These are phyloP conservation scores for Calocybe gangraenosa DNA, from an alignment of 768 basidiomycete genomes.

Conservation along the genomic window DNA sequence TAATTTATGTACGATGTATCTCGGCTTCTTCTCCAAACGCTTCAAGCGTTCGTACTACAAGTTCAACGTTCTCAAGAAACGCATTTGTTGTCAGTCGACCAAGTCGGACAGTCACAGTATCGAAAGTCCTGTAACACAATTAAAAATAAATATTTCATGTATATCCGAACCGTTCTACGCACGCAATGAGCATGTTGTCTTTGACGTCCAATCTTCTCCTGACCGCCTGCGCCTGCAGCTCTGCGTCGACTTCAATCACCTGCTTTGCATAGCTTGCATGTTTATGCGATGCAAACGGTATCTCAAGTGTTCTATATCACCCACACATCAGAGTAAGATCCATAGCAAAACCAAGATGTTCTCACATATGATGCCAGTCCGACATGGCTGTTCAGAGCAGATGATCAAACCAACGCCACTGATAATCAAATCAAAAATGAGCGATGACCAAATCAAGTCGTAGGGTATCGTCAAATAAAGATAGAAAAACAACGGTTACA, in stretches of 20 bases:
- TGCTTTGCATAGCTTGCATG: constrained; percentile 82
- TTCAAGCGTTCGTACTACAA: constrained; percentile 77
- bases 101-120: constrained; percentile 79
- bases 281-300: constrained; percentile 70
- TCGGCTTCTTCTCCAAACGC: constrained; percentile 74
- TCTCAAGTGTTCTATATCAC: constrained; percentile 50
- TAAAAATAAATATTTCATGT: too few species aligned
- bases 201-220: constrained; percentile 67
- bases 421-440: neutral
- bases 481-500: constrained; percentile 6
- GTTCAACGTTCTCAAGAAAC: constrained; percentile 86
- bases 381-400: constrained; percentile 9
- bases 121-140: constrained; percentile 66
- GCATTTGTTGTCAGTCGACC: constrained; percentile 80
- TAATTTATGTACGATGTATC: constrained; percentile 7
- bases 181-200: constrained; percentile 73
- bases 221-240: constrained; percentile 79
- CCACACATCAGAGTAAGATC: constrained; percentile 6
- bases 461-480: constrained; percentile 9
- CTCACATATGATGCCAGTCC: constrained; percentile 57
- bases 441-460: too few species aligned
- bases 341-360: neutral
- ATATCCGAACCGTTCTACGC: constrained; percentile 25
- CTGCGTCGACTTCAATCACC: constrained; percentile 82
- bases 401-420: neutral